Conservation (phyloP, 129 eudicot genomes). For the Flaveria trinervia region DNA sequence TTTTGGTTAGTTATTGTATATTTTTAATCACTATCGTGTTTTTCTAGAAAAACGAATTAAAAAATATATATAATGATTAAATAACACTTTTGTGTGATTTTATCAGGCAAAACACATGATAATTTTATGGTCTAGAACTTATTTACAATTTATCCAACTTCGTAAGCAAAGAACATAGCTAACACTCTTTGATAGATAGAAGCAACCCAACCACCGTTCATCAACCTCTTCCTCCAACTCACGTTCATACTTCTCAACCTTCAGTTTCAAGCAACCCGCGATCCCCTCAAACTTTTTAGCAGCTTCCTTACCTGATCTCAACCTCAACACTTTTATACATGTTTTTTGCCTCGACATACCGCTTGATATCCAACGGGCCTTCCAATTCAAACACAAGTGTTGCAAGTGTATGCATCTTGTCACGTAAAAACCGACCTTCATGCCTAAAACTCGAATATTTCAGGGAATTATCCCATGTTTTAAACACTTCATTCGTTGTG, state of each 20-base stretch:
- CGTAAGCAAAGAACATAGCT: no score
- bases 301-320: constrained; percentile 43
- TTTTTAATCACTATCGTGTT: no score
- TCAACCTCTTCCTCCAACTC: constrained; percentile 52
- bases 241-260: constrained; percentile 50
- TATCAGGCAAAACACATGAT: background rate
- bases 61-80: no score
- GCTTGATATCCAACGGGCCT: constrained; percentile 28
- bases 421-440: constrained; percentile 59
- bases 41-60: no score
- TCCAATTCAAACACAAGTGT: constrained; percentile 47
- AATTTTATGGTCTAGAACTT: background rate
- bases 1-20: no score
- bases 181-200: background rate
- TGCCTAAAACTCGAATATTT: constrained; percentile 61
- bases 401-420: constrained; percentile 40
- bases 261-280: constrained; percentile 36
- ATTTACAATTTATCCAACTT: background rate
- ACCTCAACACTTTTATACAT: constrained; percentile 34
- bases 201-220: constrained; percentile 42
- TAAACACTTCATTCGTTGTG: constrained; percentile 48
- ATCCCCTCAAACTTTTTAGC: constrained; percentile 38
- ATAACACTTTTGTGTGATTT: no score
- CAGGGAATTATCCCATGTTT: constrained; percentile 59
- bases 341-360: constrained; percentile 48